These are phyloP conservation scores for Colletotrichum chlorophyti DNA, from an alignment of 2,329 filamentous ascomycete genomes.

Conservation along the genomic window DNA sequence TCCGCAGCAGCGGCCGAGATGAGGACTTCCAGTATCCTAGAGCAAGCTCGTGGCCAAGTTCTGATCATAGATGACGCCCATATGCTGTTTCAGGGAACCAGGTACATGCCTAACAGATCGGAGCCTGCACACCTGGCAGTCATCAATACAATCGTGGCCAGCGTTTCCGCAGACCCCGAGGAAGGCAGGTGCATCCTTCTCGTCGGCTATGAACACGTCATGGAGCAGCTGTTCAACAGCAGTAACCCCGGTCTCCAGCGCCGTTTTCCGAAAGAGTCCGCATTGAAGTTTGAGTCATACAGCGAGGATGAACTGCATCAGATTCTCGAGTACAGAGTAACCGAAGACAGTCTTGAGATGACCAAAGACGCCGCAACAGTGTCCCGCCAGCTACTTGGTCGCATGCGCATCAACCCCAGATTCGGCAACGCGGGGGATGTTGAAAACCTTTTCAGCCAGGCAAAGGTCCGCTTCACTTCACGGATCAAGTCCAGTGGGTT, in stretches of 20 bases:
- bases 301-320: constrained; percentile 53
- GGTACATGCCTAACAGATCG: constrained; percentile 30
- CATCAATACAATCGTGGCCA: constrained; percentile 67
- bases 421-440: constrained; percentile 71
- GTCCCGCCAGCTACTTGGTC: constrained; percentile 55
- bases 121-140: constrained; percentile 61
- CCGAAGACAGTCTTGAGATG: constrained; percentile 50
- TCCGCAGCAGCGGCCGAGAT: constrained; percentile 62
- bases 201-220: constrained; percentile 65
- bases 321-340: constrained; percentile 63
- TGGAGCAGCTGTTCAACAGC: constrained; percentile 67
- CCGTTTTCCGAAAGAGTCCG: constrained; percentile 61
- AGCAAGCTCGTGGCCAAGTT: constrained; percentile 63
- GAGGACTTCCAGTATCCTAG: constrained; percentile 64
- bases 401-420: constrained; percentile 59
- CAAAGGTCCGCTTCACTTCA: not conserved
- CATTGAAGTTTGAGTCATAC: constrained; percentile 68
- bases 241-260: constrained; percentile 65
- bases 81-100: constrained; percentile 47
- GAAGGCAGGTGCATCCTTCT: constrained; percentile 69
- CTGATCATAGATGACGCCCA: constrained; percentile 72
- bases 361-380: constrained; percentile 53
- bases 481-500: not conserved
- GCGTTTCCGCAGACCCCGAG: constrained; percentile 65
- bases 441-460: constrained; percentile 57